phyloP scores from a whole-genome alignment of 2,329 filamentous ascomycete genomes.

The Colletotrichum tofieldiae region DNA sequence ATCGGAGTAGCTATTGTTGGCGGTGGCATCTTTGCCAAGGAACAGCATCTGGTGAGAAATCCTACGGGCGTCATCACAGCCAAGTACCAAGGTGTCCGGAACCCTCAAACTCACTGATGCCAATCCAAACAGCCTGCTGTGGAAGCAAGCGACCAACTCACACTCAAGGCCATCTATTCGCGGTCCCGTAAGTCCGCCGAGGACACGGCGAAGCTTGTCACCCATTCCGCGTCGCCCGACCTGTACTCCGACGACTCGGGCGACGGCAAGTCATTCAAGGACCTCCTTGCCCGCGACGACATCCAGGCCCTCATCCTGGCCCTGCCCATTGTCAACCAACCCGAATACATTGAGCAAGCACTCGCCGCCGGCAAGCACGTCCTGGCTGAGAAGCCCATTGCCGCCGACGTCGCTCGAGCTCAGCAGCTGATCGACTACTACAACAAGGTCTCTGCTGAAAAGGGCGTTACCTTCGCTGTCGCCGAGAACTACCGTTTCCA shows the following conservation, averaged over 20 bases:
- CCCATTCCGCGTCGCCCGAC: conserved; percentile 54
- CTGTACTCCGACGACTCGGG: conserved; percentile 72
- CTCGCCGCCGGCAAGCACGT: conserved; percentile 79
- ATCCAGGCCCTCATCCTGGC: conserved; percentile 70
- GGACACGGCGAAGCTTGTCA: conserved; percentile 57
- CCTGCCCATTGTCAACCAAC: conserved; percentile 76
- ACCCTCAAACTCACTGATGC: conserved; percentile 27
- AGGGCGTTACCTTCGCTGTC: conserved; percentile 67
- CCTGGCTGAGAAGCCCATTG: conserved; percentile 79
- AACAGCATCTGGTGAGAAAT: conserved; percentile 68
- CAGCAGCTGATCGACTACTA: conserved; percentile 58
- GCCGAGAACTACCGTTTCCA: conserved; percentile 83
- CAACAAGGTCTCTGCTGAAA: conserved; percentile 47
- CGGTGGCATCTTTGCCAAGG: conserved; percentile 74
- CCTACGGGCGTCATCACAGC: not conserved
- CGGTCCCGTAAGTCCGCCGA: conserved; percentile 73
- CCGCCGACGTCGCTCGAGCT: conserved; percentile 67
- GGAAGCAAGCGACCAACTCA: conserved; percentile 63
- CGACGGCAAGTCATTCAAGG: conserved; percentile 62
- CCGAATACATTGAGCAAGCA: conserved; percentile 70
- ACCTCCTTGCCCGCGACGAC: conserved; percentile 69
- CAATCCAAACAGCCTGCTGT: conserved; percentile 67
- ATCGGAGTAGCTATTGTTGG: conserved; percentile 74
- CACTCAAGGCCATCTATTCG: conserved; percentile 77
- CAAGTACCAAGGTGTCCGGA: not conserved